Base-by-base conservation (phyloP, 2,329 filamentous ascomycete genomes). In the Botrytis aclada region DNA sequence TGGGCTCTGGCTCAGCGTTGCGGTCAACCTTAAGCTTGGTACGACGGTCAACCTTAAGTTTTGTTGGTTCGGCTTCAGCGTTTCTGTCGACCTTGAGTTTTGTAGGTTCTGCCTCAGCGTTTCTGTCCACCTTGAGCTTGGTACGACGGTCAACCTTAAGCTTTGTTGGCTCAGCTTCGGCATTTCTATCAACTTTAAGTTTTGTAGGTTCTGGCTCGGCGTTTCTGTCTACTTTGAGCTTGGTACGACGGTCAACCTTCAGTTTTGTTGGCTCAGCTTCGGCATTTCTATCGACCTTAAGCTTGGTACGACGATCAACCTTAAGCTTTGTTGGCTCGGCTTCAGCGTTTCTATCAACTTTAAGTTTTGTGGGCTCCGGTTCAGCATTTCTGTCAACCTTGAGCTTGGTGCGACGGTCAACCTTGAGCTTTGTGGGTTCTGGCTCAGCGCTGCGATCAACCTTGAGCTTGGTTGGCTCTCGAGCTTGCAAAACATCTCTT, bases 11-110 rank as follows among this genome's bases (percentile, higher is more conserved):
- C 1, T 51, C 45, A 14, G 45, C 45, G 3, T 51, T 51, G 5
- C 45, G 5, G 22, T 51, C 47, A 0, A 51, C 47, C 22, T 51
- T 51, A 1, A 51, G 47, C 10, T 51, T 39, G 37, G 37, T 39
- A 39, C 37, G 37, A 1, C 41, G 4, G 4, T 43, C 41, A 7
- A 43, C 41, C 41, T 43, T 43, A 7, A 43, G 41, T 18, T 43
- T 51, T 0, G 47, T 51, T 0, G 47, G 47, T 0, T 51, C 47
- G 0, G 47, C 1, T 3, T 51, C 47, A 16, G 47, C 47, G 0
- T 51, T 51, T 6, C 47, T 6, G 2, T 51, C 45, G 0, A 51
- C 45, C 45, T 51, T 51, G 4, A 51, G 45, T 22, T 51, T 51
- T 2, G 45, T 47, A 0, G 45, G 45, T 1, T 47, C 45, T 2